Evolutionary conservation across 75 land plant genomes (phyloP), one percentile per base, ranked within the genome.

Genomic region (Azolla pinnata): DNA sequence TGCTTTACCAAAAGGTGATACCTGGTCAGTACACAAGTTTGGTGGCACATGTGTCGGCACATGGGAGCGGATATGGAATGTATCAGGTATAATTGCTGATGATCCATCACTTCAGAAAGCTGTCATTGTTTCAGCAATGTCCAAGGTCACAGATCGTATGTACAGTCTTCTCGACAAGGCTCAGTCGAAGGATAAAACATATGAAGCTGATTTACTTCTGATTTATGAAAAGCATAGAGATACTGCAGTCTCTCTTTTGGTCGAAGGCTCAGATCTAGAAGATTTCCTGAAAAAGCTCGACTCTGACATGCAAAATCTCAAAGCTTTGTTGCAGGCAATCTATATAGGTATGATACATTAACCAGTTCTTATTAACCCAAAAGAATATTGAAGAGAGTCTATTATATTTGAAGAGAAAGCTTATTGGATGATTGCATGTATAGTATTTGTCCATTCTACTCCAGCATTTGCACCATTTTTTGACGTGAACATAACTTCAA

Each of bases 11-110:
- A 79, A 73, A 40, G 96, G 96, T 19, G 83, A 83, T n/a, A 76
- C 63, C 17, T 92, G 97, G 97, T 72, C 96, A 45, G 81, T 92
- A 32, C 97, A 92, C 59, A 92, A 92, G 62, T 92, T 92, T 79
- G 97, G 97, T 30, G 97, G 97, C 3, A 88, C 97, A 9, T 92
- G 96, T 73, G 84, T 92, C 47, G 96, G 96, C 38, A 75, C 81
- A 57, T 55, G 80, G 19, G 70, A 85, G 60, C 72, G 97, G 60
- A 85, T 92, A 14, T 75, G 71, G 61, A 77, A 75, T 75, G 97
- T 92, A 50, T 86, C 90, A 4, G 77, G 82, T 24, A 78, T 92
- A 21, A 76, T 88, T 17, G 31, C 79, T 0, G 63, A 50, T 17
- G 97, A 92, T 71, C 38, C 65, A 23, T 78, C 90, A 19, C 78